Evolutionary conservation across 768 basidiomycete species (phyloP).

Genomic region (Amyloporia xantha): DNA sequence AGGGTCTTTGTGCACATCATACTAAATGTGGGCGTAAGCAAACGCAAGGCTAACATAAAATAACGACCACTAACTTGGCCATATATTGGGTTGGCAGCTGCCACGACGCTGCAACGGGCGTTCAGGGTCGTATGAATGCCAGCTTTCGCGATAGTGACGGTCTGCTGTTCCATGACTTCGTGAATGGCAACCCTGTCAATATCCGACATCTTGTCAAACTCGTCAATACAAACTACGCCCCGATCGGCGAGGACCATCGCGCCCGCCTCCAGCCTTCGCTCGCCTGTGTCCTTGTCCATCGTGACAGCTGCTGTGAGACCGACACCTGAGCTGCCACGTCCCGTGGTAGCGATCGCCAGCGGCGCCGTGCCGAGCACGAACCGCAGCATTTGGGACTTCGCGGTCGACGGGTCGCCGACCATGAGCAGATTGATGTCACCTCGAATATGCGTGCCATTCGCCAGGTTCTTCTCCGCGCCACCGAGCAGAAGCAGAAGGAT

Average conservation of each 20-base stretch:
- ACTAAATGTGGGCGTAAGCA: conserved; percentile 42
- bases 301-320: conserved; percentile 99
- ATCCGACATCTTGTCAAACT: conserved; percentile 99
- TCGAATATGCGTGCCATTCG: conserved; percentile 97
- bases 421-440: conserved; percentile 99
- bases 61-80: conserved; percentile 60
- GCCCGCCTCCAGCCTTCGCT: conserved; percentile 93
- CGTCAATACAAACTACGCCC: conserved; percentile 98
- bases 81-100: conserved; percentile 98
- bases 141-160: conserved; percentile 98
- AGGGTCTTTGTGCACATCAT: conserved; percentile 99
- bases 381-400: conserved; percentile 92
- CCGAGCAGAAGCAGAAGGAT: conserved; percentile 90
- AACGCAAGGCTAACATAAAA: neutral
- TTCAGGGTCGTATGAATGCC: conserved; percentile 98
- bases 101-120: conserved; percentile 95
- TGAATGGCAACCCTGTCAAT: conserved; percentile 98
- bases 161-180: conserved; percentile 99
- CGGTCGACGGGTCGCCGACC: conserved; percentile 99
- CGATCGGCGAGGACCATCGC: conserved; percentile 99
- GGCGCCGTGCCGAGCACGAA: conserved; percentile 96
- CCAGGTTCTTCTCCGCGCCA: conserved; percentile 95
- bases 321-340: conserved; percentile 96
- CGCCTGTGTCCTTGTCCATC: conserved; percentile 96
- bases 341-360: conserved; percentile 96